A percentile compares a stretch with the other conserved stretches of the same genome.
Evolutionary conservation across 371 early-diverging fungal genomes (phyloP).

Genomic region (Mucor circinelloides): DNA sequence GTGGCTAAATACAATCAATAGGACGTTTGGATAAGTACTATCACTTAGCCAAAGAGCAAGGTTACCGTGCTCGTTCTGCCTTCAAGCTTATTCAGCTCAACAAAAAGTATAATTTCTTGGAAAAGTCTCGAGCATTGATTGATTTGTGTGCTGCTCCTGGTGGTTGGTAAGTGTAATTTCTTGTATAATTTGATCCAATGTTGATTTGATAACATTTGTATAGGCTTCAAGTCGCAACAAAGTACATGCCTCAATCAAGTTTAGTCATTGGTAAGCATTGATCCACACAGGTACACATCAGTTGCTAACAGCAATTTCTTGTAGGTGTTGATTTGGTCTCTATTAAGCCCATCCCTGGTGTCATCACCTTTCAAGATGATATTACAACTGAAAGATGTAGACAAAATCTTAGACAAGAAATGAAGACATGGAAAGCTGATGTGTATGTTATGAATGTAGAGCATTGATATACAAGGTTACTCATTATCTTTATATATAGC

Average conservation of each 20-base stretch:
- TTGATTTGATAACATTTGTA: neutral
- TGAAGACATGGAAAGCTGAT: conserved; percentile 99
- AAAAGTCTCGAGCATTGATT: conserved; percentile 87
- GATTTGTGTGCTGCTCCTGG: conserved; percentile 99
- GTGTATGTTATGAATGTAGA: conserved; percentile 64
- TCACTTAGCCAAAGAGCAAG: conserved; percentile 99
- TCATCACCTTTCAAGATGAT: conserved; percentile 96
- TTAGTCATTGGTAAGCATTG: conserved; percentile 80
- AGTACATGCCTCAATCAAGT: conserved; percentile 95
- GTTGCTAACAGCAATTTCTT: neutral
- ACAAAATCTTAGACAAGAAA: conserved; percentile 78
- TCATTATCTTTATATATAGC: conserved; percentile 30
- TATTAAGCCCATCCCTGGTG: conserved; percentile 97
- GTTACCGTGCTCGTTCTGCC: conserved; percentile 99
- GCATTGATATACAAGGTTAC: neutral
- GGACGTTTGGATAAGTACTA: conserved; percentile 99
- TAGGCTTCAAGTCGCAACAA: conserved; percentile 93
- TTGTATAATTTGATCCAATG: conserved; percentile 1
- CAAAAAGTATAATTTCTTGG: conserved; percentile 97
- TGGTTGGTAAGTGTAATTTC: conserved; percentile 79
- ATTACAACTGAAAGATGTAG: conserved; percentile 97
- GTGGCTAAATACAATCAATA: conserved; percentile 4
- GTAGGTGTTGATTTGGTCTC: conserved; percentile 96
- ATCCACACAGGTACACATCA: neutral
- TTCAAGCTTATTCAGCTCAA: conserved; percentile 99